Base-by-base conservation (phyloP, 805 yeast species). In the Kazachstania psychrophila region DNA sequence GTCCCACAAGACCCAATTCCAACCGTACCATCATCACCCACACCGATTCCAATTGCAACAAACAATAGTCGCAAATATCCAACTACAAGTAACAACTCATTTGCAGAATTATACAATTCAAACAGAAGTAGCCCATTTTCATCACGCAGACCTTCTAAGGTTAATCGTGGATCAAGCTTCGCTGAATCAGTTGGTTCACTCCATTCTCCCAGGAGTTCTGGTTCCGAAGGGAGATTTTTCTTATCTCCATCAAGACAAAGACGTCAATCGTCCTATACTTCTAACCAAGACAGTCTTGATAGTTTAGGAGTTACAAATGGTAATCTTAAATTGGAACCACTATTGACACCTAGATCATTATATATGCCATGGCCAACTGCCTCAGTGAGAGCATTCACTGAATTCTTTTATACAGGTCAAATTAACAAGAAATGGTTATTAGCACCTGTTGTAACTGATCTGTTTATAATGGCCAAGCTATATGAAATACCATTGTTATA, bases 341-440 rank as follows among this genome's bases (percentile, higher is more conserved):
- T 79, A 24, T 63, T 74, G 38, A 67, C 79, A 25, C 92, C 94
- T 12, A 65, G 94, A 42, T 68, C 75, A 13, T 52, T 83, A 19
- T 81, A 77, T 45, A 54, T 83, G 44, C 92, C 94, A 3, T 79
- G 77, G 59, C 55, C 76, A 2, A 74, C 79, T 1, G 53, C 62
- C 1, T 72, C 85, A 0, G 73, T 80, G 12, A 68, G 68, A 38
- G 86, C 86, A 2, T 71, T 81, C 44, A 64, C 78, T 19, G 92
- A 82, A 51, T 83, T 75, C 53, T 64, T 83, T 38, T 80, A 78
- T 49, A 82, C 88, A 5, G 94, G 92, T 1, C 87, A 81, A 55
- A 73, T 83, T 16, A 85, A 85, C 18, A 74, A 78, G 36, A 77
- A 72, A 47, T 81, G 89, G 89, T 58, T 68, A n/a, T 58, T 82